phyloP scores from a whole-genome alignment of 129 eudicot species.

The Silybum marianum region DNA sequence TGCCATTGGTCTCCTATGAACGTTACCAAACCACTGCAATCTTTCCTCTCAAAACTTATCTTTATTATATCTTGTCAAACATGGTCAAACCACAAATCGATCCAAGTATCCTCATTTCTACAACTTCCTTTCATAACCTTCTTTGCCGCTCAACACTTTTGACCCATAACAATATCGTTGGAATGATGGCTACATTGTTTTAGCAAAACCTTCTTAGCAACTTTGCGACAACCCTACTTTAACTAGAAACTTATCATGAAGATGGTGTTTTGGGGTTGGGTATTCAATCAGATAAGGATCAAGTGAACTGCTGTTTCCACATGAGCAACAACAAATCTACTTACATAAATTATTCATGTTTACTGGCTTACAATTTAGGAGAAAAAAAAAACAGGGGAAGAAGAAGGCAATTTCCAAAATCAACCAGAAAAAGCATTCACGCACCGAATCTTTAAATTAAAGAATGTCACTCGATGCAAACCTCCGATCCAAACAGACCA shows the following conservation, averaged over 20 bases:
- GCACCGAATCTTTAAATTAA: slow-evolving; percentile 26
- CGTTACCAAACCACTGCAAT: no score
- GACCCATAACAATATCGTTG: no score
- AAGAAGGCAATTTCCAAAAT: slow-evolving; percentile 13
- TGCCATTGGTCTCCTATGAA: no score
- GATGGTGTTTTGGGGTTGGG: not conserved
- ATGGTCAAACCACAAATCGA: no score
- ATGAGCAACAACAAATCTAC: slow-evolving; percentile 18
- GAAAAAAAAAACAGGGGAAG: slow-evolving; percentile 7
- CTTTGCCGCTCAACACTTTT: no score
- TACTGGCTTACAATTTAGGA: not conserved
- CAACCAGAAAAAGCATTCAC: slow-evolving; percentile 35
- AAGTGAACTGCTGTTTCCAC: not conserved
- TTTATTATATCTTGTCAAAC: no score
- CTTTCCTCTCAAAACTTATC: no score
- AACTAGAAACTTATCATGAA: not conserved
- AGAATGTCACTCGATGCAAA: slow-evolving; percentile 23
- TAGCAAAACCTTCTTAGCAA: no score
- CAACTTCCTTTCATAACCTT: no score
- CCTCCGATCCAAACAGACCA: slow-evolving; percentile 42
- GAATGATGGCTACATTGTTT: no score
- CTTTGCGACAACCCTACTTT: no score
- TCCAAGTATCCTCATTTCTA: no score
- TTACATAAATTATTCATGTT: slow-evolving; percentile 26
- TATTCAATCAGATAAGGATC: not conserved